Percentiles rank a stretch among this genome's conserved stretches.
Evolutionary conservation across 495 filamentous ascomycete genomes (phyloP).

Genomic region (Mycothermus thermophilus): DNA sequence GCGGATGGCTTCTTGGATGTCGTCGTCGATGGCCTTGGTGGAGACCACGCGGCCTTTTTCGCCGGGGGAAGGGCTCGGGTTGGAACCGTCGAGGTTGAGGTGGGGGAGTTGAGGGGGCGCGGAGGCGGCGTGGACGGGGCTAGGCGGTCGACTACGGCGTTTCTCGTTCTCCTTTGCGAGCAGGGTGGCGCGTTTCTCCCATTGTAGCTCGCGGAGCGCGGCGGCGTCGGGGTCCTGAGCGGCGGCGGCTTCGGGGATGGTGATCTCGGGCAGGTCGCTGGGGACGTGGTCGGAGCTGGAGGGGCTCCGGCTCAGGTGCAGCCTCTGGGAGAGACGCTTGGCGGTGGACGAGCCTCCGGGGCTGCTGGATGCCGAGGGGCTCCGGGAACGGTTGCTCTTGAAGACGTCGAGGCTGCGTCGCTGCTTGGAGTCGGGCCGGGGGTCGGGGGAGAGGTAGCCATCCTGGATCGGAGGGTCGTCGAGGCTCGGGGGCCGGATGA

Average conservation of each 20-base stretch:
- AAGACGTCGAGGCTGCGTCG: conserved; percentile 19
- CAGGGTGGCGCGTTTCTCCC: conserved; percentile 84
- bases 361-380: conserved; percentile 29
- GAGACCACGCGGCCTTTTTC: conserved; percentile 25
- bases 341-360: conserved; percentile 22
- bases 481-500: conserved; percentile 50
- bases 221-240: conserved; percentile 25
- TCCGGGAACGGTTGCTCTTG: conserved; percentile 32
- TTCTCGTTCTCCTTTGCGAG: conserved; percentile 54
- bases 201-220: conserved; percentile 44
- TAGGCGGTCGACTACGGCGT: conserved; percentile 27
- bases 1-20: conserved; percentile 91
- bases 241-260: conserved; percentile 32
- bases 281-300: conserved; percentile 64
- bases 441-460: conserved; percentile 22
- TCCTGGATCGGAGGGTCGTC: conserved; percentile 21
- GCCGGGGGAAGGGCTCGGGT: conserved; percentile 7
- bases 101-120: conserved; percentile 12
- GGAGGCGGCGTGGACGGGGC: conserved; percentile 15
- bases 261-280: conserved; percentile 60
- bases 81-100: conserved; percentile 12
- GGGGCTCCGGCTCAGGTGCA: conserved; percentile 49
- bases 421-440: conserved; percentile 9
- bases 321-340: conserved; percentile 51
- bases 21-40: conserved; percentile 45